phyloP scores from a whole-genome alignment of 495 filamentous ascomycete species.

The Gamarada debralockiae region DNA sequence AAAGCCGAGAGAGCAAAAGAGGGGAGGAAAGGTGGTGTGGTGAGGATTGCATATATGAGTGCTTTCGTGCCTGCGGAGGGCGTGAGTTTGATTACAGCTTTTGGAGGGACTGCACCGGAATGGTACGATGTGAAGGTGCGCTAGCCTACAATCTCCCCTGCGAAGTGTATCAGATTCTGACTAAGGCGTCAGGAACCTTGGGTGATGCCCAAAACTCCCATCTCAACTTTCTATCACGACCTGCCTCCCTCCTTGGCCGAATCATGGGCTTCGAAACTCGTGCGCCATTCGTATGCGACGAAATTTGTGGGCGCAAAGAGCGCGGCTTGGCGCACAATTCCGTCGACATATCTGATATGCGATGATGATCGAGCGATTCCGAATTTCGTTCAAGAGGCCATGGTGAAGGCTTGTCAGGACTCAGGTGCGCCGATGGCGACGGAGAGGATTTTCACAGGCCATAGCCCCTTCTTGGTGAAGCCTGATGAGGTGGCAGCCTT shows the following conservation, averaged over 20 bases:
- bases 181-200: background rate
- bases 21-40: slow-evolving; percentile 3
- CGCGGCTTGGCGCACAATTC: slow-evolving; percentile 34
- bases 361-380: slow-evolving; percentile 32
- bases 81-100: background rate
- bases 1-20: background rate
- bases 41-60: background rate
- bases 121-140: background rate
- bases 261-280: background rate
- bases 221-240: background rate
- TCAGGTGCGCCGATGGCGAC: background rate
- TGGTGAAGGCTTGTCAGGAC: background rate
- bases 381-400: slow-evolving; percentile 26
- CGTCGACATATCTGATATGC: slow-evolving; percentile 37
- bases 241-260: background rate
- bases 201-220: background rate
- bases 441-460: slow-evolving; percentile 12
- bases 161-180: background rate
- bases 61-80: background rate
- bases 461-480: slow-evolving; percentile 30
- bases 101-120: background rate
- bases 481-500: slow-evolving; percentile 16
- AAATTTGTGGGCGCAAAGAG: slow-evolving; percentile 15
- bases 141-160: background rate
- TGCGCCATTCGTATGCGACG: background rate